Base-by-base conservation (phyloP, 208 protist species). In the Acanthamoeba royreba region DNA sequence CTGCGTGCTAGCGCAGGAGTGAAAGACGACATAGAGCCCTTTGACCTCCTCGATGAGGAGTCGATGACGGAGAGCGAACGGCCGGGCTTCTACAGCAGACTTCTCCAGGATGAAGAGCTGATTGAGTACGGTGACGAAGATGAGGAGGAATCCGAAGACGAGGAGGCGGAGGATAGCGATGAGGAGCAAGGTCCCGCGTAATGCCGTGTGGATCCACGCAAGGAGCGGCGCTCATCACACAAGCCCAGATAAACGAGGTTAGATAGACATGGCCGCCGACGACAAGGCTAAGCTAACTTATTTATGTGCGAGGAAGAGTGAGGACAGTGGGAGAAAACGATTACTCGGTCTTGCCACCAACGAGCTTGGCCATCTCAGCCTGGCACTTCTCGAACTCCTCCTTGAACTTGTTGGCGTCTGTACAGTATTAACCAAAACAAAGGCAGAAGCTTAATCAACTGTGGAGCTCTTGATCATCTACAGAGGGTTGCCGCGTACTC, bases 381-480 rank as follows among this genome's bases (percentile, higher is more conserved):
- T 96, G 63, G 83, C 47, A 46, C 77, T 93, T 42, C 43, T 96
- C 89, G 49, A 97, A 97, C 45, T 92, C 45, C 38, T 85, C 61
- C 92, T 97, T 97, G 96, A 97, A 97, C 55, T 81, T 49, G 25
- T 95, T 69, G 15, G 96, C 96, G 46, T 94, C 95, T 96, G 69
- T 69, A 92, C 11, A 43, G 7, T 4, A 43, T 58, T 28, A 35
- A 31, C 17, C 19, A 55, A 40, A 19, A 46, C 7, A 45, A 15
- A 0, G 2, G 9, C 49, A 28, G 17, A 3, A 33, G 40, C 28
- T 42, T 49, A 28, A 49, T 9, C 43, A 77, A 13, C 8, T 85
- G 8, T 85, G 74, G 22, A 19, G 74, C 25, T 28, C 33, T 31
- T 55, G n/a, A 85, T 42, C 4, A 4, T 72, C 22, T 35, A 4